A percentile compares a stretch with the other conserved stretches of the same genome.
Conservation (phyloP, 2,329 filamentous ascomycete genomes). For the Pseudocercospora pini-densiflorae region DNA sequence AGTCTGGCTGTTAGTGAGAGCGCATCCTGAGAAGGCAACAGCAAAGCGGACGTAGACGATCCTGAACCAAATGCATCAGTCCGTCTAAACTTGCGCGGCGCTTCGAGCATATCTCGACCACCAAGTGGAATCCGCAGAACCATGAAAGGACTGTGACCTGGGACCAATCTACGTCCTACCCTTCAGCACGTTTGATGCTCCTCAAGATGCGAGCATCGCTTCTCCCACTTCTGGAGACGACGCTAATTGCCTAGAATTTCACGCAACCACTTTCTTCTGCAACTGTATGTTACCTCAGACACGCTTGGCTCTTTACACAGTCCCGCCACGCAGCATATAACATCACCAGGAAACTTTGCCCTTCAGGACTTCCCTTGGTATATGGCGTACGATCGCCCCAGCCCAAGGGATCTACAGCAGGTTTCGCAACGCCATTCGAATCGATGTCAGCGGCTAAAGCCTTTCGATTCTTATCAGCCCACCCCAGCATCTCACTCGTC, state of each 20-base stretch:
- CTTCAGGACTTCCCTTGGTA: slow-evolving; percentile 45
- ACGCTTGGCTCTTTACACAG: slow-evolving; percentile 38
- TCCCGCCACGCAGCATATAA: slow-evolving; percentile 51
- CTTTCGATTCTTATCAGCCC: slow-evolving; percentile 49
- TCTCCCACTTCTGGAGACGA: too few relatives aligned
- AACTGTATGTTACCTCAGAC: slow-evolving; percentile 13
- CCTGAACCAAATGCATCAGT: too few relatives aligned
- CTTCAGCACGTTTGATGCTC: too few relatives aligned
- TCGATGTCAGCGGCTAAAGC: slow-evolving; percentile 44
- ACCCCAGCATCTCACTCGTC: slow-evolving; percentile 34
- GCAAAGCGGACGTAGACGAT: too few relatives aligned
- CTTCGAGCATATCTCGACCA: too few relatives aligned
- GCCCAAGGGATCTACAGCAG: slow-evolving; percentile 49
- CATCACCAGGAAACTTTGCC: slow-evolving; percentile 50
- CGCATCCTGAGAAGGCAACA: too few relatives aligned
- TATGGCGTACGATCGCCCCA: slow-evolving; percentile 23
- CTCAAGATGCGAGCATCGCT: too few relatives aligned
- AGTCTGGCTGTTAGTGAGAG: too few relatives aligned
- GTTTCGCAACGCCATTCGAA: slow-evolving; percentile 44
- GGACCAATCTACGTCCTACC: too few relatives aligned
- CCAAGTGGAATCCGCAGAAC: too few relatives aligned
- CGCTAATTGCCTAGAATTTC: background rate
- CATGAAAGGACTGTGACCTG: too few relatives aligned
- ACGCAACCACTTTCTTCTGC: background rate
- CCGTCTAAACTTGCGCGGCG: too few relatives aligned